Conservation (phyloP, 192 early-diverging fungal species). For the Entomortierella chlamydospora region DNA sequence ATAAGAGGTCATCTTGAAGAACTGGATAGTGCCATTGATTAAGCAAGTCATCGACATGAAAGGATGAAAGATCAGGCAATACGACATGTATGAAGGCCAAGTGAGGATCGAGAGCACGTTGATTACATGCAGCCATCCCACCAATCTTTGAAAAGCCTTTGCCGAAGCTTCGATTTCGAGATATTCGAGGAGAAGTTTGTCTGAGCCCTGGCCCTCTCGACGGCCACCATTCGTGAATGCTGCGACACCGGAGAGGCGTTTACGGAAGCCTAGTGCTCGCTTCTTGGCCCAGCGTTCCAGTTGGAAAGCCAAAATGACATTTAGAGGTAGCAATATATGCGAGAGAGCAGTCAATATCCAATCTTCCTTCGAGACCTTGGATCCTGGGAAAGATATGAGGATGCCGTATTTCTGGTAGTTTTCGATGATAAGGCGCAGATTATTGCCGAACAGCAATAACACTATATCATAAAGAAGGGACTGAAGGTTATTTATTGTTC, state of each 20-base stretch:
- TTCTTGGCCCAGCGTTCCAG: constrained; percentile 66
- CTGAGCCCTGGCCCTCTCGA: constrained; percentile 25
- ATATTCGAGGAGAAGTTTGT: constrained; percentile 6
- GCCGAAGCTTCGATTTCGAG: constrained; percentile 32
- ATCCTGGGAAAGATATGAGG: constrained; percentile 76
- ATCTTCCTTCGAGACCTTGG: constrained; percentile 60
- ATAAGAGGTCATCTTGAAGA: constrained; percentile 86
- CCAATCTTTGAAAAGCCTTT: constrained; percentile 13
- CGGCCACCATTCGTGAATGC: background rate
- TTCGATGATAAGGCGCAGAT: constrained; percentile 86
- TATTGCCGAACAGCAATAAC: constrained; percentile 84
- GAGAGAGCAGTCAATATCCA: constrained; percentile 65
- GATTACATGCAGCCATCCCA: constrained; percentile 60
- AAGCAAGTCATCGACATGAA: constrained; percentile 72
- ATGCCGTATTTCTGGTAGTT: constrained; percentile 92
- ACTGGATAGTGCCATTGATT: constrained; percentile 73
- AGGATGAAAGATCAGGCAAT: constrained; percentile 76
- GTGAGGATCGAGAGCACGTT: constrained; percentile 68
- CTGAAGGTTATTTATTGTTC: background rate
- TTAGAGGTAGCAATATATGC: constrained; percentile 60
- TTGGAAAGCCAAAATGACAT: constrained; percentile 65
- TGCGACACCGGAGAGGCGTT: constrained; percentile 1
- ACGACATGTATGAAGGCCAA: constrained; percentile 73
- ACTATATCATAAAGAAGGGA: constrained; percentile 49
- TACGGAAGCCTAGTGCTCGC: constrained; percentile 26